Evolutionary conservation across 78 protist genomes (phyloP), one percentile per base, ranked within the genome.

Genomic region (Goniomonas avonlea): DNA sequence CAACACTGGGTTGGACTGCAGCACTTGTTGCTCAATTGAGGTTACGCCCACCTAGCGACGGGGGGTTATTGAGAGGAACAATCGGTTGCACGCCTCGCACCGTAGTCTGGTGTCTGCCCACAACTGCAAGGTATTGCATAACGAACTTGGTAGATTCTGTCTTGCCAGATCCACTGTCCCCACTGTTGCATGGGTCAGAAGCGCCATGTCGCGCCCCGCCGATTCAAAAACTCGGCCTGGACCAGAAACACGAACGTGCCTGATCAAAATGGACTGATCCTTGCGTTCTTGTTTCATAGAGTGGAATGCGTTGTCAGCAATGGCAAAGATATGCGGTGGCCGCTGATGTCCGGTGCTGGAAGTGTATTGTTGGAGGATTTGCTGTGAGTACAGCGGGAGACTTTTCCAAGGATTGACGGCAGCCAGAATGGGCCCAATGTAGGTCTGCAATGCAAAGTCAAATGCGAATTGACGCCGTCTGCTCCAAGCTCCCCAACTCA

Each of bases 131-230:
- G 77, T 66, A 79, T 41, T 41, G 77, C 83, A 79, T 79, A 68
- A 66, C 31, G n/a, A 81, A n/a, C 74, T 81, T 81, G 13, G 68
- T 48, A 11, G 79, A 34, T 59, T 81, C 85, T 8, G 85, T 81
- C 77, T 81, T 81, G 8, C 85, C 85, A 8, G 81, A 58, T 5
- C 85, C 85, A 5, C 58, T 32, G 48, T 63, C 81, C 31, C 85
- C 85, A 13, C 43, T 74, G 34, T 5, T 25, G 50, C 50, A 8
- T 8, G n/a, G 50, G n/a, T 43, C 50, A 43, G 50, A 8, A 43
- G 50, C n/a, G n/a, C n/a, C n/a, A n/a, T n/a, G n/a, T n/a, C n/a
- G n/a, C n/a, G n/a, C n/a, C n/a, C 50, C 50, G 50, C 50, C 50
- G n/a, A 11, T 11, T 15, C 50, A 43, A 43, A 11, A 43, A 43